Conservation (phyloP, 129 eudicot species). For the Helichrysum umbraculigerum region DNA sequence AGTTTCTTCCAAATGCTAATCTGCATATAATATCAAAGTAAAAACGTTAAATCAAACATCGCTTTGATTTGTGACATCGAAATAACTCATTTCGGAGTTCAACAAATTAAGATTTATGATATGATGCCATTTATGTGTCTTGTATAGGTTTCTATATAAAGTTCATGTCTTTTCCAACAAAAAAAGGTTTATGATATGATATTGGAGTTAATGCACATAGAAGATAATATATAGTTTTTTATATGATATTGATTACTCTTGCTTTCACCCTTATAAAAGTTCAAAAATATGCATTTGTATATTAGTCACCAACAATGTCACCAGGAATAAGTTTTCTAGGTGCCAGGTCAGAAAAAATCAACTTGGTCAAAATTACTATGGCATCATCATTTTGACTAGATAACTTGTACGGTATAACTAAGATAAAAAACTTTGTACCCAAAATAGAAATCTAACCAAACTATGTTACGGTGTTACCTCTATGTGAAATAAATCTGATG, state of each 20-base stretch:
- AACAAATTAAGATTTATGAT: not conserved
- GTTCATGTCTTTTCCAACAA: not conserved
- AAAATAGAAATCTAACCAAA: not conserved
- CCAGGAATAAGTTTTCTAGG: not conserved
- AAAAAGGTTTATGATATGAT: not conserved
- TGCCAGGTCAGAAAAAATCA: not conserved
- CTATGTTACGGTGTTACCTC: not conserved
- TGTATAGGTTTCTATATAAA: not conserved
- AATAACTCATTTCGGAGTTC: not conserved
- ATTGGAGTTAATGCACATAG: not conserved
- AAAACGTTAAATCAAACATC: not conserved
- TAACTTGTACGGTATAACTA: not conserved
- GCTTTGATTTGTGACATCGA: not conserved
- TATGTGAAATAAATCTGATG: not conserved
- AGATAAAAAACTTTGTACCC: not conserved
- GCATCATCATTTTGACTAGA: not conserved
- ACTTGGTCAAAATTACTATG: not conserved
- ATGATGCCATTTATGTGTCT: not conserved
- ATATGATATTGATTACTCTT: not conserved
- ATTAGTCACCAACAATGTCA: not conserved
- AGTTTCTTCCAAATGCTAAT: slow-evolving; percentile 88
- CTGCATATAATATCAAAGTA: slow-evolving; percentile 43
- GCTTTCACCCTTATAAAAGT: not conserved
- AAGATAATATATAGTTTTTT: not conserved
- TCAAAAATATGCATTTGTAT: not conserved